Percentiles rank a stretch among this genome's conserved stretches.
These are phyloP conservation scores for Pisolithus microcarpus DNA, from an alignment of 768 basidiomycete species.

Conservation along the genomic window DNA sequence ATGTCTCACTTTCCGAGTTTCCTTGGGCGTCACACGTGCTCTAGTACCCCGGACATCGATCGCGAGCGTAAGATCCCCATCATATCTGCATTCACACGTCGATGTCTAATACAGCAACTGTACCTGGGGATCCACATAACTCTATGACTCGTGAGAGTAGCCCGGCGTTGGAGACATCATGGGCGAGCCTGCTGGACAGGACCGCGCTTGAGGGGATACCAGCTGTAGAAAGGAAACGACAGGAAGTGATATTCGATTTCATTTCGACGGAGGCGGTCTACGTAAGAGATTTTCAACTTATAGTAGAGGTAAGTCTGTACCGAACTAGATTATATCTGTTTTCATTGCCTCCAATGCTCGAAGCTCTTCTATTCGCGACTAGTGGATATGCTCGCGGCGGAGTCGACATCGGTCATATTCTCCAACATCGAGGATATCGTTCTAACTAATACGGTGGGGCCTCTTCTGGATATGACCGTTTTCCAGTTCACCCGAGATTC, in stretches of 20 bases:
- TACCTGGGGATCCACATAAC: constrained; percentile 3
- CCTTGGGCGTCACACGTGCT: constrained; percentile 40
- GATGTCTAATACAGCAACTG: constrained; percentile 11
- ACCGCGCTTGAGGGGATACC: constrained; percentile 79
- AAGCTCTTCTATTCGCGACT: constrained; percentile 80
- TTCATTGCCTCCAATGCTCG: neutral
- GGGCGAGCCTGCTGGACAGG: constrained; percentile 88
- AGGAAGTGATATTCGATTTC: constrained; percentile 95
- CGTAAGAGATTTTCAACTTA: constrained; percentile 84
- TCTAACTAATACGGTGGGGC: too few relatives aligned
- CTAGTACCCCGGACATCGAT: constrained; percentile 45
- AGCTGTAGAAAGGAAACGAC: constrained; percentile 69
- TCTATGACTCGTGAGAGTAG: constrained; percentile 38
- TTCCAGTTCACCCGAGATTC: neutral
- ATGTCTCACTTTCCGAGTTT: constrained; percentile 52
- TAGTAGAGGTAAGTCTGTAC: constrained; percentile 63
- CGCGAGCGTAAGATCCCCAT: constrained; percentile 41
- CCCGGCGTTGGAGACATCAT: constrained; percentile 68
- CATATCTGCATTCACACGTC: constrained; percentile 56
- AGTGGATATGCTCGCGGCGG: constrained; percentile 61
- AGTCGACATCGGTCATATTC: constrained; percentile 78
- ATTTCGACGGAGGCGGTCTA: constrained; percentile 88
- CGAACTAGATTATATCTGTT: neutral
- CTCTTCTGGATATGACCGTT: neutral
- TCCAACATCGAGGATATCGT: constrained; percentile 90